Evolutionary conservation across 805 yeast genomes (phyloP), one percentile per base, ranked within the genome.

Genomic region (Yarrowia osloensis): DNA sequence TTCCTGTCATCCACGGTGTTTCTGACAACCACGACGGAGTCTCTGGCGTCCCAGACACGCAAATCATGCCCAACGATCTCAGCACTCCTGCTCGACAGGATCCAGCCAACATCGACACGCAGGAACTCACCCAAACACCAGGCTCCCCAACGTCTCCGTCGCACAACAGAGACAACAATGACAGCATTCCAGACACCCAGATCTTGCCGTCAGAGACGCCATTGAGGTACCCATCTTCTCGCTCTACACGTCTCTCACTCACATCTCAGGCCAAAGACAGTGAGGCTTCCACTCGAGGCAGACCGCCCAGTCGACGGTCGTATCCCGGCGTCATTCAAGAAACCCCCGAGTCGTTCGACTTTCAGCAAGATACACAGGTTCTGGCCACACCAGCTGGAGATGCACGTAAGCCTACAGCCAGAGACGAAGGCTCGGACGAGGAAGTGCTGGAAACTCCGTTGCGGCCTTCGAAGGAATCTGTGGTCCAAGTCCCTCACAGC

Each of bases 381-480:
- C 39, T 57, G 35, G 63, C 63, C 13, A 57, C 63, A 7, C 63
- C 63, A 6, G 44, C 26, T 4, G 9, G 21, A 5, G 33, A 6
- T 12, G 15, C 35, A 0, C 12, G 49, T 3, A 26, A 13, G 17
- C 37, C 26, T 13, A 42, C 33, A 1, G 19, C 22, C 6, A n/a
- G 17, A 19, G 40, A 50, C 1, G 28, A 31, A 8, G 40, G 57
- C 2, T 31, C 39, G 4, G 63, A 57, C n/a, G 37, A 37, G 7
- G 63, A 39, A 7, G 63, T 57, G 17, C 26, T 39, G 63, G 63
- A 57, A n/a, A 57, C 63, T 8, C 63, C 63, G 2, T 24, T 40
- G 35, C 29, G 63, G 6, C 37, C 39, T 0, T n/a, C 21, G 9
- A 29, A 26, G 15, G 44, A 11, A 5, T 37, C 61, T 17, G 46